phyloP scores from a whole-genome alignment of 2,329 filamentous ascomycete genomes.

The Aureobasidium pullulans region DNA sequence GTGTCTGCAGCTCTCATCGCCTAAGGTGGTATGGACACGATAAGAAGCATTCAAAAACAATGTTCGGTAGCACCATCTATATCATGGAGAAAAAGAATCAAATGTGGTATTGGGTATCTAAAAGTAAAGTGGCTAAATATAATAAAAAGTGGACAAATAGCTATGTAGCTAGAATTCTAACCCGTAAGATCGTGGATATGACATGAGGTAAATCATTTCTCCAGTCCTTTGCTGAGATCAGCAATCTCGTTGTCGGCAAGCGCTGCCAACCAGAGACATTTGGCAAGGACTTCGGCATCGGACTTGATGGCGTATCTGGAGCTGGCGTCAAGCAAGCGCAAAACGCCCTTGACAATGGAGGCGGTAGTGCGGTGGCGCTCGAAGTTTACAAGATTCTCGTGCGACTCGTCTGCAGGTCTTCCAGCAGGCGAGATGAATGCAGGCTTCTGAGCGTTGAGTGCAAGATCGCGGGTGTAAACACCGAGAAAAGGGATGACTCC shows the following conservation, averaged over 20 bases:
- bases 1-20: too few relatives aligned
- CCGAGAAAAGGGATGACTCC: conserved; percentile 80
- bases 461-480: conserved; percentile 72
- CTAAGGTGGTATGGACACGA: too few relatives aligned
- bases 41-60: too few relatives aligned
- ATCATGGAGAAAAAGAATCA: neutral
- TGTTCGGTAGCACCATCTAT: too few relatives aligned
- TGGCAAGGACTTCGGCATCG: conserved; percentile 68
- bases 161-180: neutral
- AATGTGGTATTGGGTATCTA: neutral
- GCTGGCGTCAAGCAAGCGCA: conserved; percentile 72
- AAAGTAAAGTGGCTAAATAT: neutral
- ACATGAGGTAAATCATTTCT: conserved; percentile 15
- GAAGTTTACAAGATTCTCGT: conserved; percentile 69
- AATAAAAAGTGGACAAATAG: neutral
- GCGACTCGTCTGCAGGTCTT: conserved; percentile 33
- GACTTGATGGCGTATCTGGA: conserved; percentile 66
- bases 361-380: conserved; percentile 72
- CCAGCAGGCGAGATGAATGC: conserved; percentile 50
- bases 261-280: conserved; percentile 79
- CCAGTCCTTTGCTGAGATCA: conserved; percentile 23
- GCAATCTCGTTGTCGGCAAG: conserved; percentile 66
- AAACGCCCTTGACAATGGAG: conserved; percentile 68
- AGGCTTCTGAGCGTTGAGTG: conserved; percentile 74
- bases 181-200: neutral